Conservation (phyloP, 371 early-diverging fungal genomes). For the Capillidium heterosporum region DNA sequence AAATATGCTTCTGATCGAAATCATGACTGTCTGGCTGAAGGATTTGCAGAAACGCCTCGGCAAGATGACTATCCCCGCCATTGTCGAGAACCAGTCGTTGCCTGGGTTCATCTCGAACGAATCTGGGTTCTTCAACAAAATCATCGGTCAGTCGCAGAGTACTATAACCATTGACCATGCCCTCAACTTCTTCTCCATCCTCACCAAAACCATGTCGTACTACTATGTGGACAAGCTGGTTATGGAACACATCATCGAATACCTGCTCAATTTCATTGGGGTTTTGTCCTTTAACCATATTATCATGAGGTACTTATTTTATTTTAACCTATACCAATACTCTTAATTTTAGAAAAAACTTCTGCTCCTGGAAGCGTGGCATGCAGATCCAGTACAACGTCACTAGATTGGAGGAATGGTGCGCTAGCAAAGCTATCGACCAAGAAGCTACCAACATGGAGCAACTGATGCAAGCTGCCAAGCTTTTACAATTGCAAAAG, state of each 20-base stretch:
- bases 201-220: conserved; percentile 83
- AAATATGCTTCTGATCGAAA: conserved; percentile 1
- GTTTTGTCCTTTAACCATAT: conserved; percentile 87
- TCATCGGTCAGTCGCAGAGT: conserved; percentile 48
- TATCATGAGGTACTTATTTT: conserved; percentile 55
- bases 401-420: conserved; percentile 92
- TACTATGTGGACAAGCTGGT: conserved; percentile 66
- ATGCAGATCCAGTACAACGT: conserved; percentile 98
- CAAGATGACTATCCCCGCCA: conserved; percentile 86
- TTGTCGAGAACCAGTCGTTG: conserved; percentile 79
- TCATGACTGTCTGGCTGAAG: conserved; percentile 58
- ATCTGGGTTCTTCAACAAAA: conserved; percentile 64
- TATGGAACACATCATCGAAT: conserved; percentile 65
- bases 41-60: conserved; percentile 80
- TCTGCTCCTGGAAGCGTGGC: conserved; percentile 73
- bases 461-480: conserved; percentile 84
- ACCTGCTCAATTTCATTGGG: conserved; percentile 78
- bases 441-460: conserved; percentile 80
- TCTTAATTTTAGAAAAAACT: conserved; percentile 22
- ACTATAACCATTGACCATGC: conserved; percentile 82
- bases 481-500: conserved; percentile 87
- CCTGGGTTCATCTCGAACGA: conserved; percentile 83
- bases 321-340: conserved; percentile 13
- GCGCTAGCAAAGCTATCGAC: conserved; percentile 74
- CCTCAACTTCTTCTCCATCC: conserved; percentile 72